Evolutionary conservation across 495 filamentous ascomycete species (phyloP).

Genomic region (Collariella sp.): DNA sequence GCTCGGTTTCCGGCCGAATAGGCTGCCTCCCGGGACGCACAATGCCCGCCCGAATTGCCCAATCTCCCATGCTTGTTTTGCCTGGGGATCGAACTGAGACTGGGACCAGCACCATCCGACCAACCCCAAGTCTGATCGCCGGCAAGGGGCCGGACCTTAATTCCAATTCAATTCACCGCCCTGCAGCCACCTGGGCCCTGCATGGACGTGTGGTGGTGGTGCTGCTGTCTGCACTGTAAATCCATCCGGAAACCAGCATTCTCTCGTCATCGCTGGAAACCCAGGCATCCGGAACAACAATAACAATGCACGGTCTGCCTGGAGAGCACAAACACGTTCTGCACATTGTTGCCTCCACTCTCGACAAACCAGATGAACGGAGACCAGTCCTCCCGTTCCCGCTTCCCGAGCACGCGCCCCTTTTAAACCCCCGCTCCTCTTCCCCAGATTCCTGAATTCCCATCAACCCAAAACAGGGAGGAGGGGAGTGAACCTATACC

Average conservation of each 20-base stretch:
- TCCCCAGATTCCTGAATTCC: too few species aligned
- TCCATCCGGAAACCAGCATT: neutral
- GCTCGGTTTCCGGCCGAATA: conserved; percentile 6
- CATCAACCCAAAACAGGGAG: too few species aligned
- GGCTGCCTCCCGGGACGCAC: conserved; percentile 9
- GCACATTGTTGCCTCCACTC: too few species aligned
- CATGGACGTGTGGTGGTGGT: too few species aligned
- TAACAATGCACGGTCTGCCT: too few species aligned
- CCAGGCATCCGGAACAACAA: too few species aligned
- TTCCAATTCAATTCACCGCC: neutral
- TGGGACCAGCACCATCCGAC: neutral
- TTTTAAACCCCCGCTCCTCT: too few species aligned
- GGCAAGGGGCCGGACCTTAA: conserved; percentile 7
- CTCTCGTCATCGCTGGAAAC: neutral
- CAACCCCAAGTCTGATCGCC: conserved; percentile 14
- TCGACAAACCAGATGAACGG: too few species aligned
- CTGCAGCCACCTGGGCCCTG: neutral
- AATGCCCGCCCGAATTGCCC: conserved; percentile 9
- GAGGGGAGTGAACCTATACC: too few species aligned
- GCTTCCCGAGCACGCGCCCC: too few species aligned
- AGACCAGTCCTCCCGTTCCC: too few species aligned
- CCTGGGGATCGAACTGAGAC: neutral
- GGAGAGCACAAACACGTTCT: too few species aligned
- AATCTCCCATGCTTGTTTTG: conserved; percentile 8
- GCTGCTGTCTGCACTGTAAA: neutral